Conservation (phyloP, 768 basidiomycete species). For the Suillus decipiens region DNA sequence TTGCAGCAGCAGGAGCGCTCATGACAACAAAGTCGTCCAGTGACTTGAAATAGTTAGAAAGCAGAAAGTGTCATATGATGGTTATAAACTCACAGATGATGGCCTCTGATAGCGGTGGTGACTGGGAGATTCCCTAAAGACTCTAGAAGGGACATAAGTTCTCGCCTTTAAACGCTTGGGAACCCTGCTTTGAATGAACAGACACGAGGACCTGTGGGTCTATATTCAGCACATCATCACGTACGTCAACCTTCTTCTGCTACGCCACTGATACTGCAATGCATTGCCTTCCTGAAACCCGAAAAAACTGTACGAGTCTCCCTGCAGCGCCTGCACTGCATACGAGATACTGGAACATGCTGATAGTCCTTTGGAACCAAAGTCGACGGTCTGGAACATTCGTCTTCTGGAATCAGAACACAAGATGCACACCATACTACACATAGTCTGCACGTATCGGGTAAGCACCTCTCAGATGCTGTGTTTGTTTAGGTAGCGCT, state of each 20-base stretch:
- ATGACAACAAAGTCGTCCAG: too few relatives aligned
- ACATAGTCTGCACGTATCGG: neutral
- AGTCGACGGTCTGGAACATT: neutral
- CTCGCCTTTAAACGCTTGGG: neutral
- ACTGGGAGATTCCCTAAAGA: neutral
- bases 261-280: neutral
- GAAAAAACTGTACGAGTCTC: neutral
- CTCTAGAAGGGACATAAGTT: neutral
- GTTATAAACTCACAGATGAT: neutral
- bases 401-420: neutral
- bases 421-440: neutral
- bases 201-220: neutral
- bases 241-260: neutral
- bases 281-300: neutral
- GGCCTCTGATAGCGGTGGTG: neutral
- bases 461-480: neutral
- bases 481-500: neutral
- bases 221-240: neutral
- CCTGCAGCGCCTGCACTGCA: neutral
- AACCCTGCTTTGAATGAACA: neutral
- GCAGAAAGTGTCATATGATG: neutral
- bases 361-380: neutral
- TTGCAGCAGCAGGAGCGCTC: too few relatives aligned
- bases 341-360: neutral
- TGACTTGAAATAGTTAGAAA: too few relatives aligned